Conservation (phyloP, 768 basidiomycete species). For the Boletus tomentosulus region DNA sequence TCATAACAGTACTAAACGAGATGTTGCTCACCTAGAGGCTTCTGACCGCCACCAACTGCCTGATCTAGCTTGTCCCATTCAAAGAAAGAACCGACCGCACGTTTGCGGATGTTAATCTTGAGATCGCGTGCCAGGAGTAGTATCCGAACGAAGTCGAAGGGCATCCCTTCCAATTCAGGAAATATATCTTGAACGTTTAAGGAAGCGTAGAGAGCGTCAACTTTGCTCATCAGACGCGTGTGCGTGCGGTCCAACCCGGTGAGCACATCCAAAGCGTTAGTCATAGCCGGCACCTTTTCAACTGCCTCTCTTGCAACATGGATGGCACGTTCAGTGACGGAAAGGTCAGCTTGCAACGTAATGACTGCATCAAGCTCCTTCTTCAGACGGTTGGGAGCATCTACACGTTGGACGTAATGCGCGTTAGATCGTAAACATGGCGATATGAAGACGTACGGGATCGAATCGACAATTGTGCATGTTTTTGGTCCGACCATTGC, state of each 20-base stretch:
- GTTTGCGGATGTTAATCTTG: background rate
- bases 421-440: no score
- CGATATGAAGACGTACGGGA: background rate
- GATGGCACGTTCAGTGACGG: background rate
- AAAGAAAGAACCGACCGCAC: background rate
- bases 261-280: background rate
- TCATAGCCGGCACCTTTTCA: no score
- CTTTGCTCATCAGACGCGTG: no score
- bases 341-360: background rate
- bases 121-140: background rate
- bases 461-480: background rate
- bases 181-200: no score
- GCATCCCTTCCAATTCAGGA: no score
- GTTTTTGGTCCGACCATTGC: background rate
- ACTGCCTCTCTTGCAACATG: background rate
- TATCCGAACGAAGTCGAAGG: background rate
- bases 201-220: no score
- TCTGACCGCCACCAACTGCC: background rate
- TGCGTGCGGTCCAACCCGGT: background rate
- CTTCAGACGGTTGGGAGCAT: background rate
- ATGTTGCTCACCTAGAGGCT: background rate
- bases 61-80: background rate
- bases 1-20: no score
- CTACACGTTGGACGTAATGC: background rate
- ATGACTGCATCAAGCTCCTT: background rate